Conservation (phyloP, 1,139 yeast species). For the Petasospora rhodanensis region DNA sequence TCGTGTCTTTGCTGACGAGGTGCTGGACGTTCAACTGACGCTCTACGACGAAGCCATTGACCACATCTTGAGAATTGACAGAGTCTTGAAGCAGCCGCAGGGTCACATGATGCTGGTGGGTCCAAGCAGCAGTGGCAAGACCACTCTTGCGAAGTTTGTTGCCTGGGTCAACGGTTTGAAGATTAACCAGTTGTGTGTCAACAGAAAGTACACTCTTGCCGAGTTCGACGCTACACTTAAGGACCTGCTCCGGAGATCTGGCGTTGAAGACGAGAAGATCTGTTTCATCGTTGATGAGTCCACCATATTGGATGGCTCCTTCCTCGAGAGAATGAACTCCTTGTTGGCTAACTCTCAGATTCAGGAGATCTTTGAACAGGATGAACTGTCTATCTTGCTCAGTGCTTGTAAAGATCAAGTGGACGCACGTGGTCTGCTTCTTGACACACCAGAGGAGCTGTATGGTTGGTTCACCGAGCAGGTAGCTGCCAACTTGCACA, state of each 20-base stretch:
- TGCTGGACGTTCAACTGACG: conserved; percentile 55
- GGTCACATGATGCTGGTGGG: conserved; percentile 93
- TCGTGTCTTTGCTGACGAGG: conserved; percentile 73
- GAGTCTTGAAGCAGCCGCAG: conserved; percentile 80
- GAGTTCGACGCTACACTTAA: conserved; percentile 70
- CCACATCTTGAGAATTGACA: conserved; percentile 72
- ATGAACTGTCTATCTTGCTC: conserved; percentile 55
- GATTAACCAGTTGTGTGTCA: conserved; percentile 55
- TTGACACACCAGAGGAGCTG: conserved; percentile 71
- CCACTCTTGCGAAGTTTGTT: conserved; percentile 73
- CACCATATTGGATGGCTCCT: conserved; percentile 68
- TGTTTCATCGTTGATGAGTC: conserved; percentile 84
- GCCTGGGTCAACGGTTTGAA: conserved; percentile 87
- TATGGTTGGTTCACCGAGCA: conserved; percentile 71
- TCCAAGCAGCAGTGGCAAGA: conserved; percentile 76
- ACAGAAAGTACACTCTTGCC: conserved; percentile 46
- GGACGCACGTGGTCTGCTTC: conserved; percentile 52
- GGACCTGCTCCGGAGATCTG: conserved; percentile 44
- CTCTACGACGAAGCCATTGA: conserved; percentile 70
- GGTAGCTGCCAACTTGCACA: conserved; percentile 71
- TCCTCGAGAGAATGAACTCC: conserved; percentile 89
- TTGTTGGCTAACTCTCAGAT: conserved; percentile 87
- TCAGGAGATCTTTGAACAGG: conserved; percentile 85
- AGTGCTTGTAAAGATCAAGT: conserved; percentile 56
- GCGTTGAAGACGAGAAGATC: conserved; percentile 54